Base-by-base conservation (phyloP, 1,284 basidiomycete genomes). In the Fomes fomentarius region DNA sequence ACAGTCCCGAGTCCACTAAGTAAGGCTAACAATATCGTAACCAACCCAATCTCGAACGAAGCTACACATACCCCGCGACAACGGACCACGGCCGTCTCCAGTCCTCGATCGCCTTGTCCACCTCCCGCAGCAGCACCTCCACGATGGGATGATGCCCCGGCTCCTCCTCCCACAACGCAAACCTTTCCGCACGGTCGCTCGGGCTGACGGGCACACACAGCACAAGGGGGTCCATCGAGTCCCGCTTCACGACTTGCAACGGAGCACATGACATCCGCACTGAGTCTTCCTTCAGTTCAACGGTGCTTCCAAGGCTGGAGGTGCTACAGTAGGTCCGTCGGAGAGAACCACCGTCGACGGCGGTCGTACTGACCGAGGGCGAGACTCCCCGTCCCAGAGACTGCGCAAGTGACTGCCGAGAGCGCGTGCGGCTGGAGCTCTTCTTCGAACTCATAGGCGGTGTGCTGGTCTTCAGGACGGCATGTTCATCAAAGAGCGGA, bases 101-200 rank as follows among this genome's bases (percentile, higher is more conserved):
- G 45, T 57, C 57, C 35, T 48, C 47, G 2, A 59, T 48, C 26
- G 55, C 52, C 41, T 35, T 31, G n/a, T 59, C 52, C 33, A 62
- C 50, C 19, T 57, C 52, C 3, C 50, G 33, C 2, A 62, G 24
- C 30, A 62, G 21, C 12, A 50, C 55, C 47, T 53, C 43, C 25
- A 62, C 17, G 15, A 62, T 44, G 2, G 55, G 57, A 38, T 57
- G 54, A 33, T 59, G 52, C 5, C 52, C 58, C 12, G 39, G 55
- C 25, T 55, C 54, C 22, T 52, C 38, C 24, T 39, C 45, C 46
- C 49, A 56, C 37, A 45, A 39, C 25, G 54, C 56, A 28, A 52
- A 37, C 41, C 52, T 43, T 31, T 52, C 54, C 33, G 38, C 35
- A 17, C 54, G 48, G 48, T 52, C 58, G 8, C 51, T 46, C 17